These are phyloP conservation scores for Phytophthora macrochlamydospora DNA, from an alignment of 352 stramenopile species.

Conservation along the genomic window DNA sequence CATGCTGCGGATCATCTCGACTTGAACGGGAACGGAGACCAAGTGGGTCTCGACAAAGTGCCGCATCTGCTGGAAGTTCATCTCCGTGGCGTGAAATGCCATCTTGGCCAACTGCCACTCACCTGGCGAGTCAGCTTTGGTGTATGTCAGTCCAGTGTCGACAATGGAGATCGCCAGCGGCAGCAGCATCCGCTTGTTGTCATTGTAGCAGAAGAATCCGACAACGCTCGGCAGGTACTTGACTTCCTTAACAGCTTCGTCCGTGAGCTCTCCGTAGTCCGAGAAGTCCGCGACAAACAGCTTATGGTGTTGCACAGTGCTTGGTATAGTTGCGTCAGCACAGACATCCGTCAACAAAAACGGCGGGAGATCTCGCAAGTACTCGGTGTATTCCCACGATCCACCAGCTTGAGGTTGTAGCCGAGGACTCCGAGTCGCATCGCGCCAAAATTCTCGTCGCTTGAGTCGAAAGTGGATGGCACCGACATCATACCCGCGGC, in stretches of 20 bases:
- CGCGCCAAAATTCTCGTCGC: slow-evolving; percentile 42
- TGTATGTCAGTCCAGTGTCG: slow-evolving; percentile 29
- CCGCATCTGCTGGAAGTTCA: slow-evolving; percentile 32
- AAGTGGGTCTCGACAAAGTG: slow-evolving; percentile 13
- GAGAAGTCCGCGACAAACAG: slow-evolving; percentile 38
- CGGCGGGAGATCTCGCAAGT: slow-evolving; percentile 13
- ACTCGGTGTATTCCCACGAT: slow-evolving; percentile 24
- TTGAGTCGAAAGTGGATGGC: slow-evolving; percentile 35
- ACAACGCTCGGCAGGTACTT: slow-evolving; percentile 41
- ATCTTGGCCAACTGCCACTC: slow-evolving; percentile 51
- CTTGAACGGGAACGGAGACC: slow-evolving; percentile 41
- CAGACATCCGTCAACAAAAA: slow-evolving; percentile 19
- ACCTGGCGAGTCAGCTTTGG: slow-evolving; percentile 22
- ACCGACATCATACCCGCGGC: slow-evolving; percentile 16
- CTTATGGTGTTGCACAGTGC: slow-evolving; percentile 14
- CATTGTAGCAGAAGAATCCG: slow-evolving; percentile 45
- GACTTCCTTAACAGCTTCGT: slow-evolving; percentile 13
- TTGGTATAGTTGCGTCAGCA: slow-evolving; percentile 11
- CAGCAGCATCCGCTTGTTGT: slow-evolving; percentile 20
- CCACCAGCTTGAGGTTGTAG: slow-evolving; percentile 32
- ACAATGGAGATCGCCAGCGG: slow-evolving; percentile 40
- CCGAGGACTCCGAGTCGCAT: slow-evolving; percentile 41
- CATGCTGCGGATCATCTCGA: slow-evolving; percentile 47
- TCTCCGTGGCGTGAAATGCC: slow-evolving; percentile 38
- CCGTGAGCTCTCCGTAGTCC: slow-evolving; percentile 19